phyloP scores from a whole-genome alignment of 73 alveolate genomes.

The Halteria grandinella region DNA sequence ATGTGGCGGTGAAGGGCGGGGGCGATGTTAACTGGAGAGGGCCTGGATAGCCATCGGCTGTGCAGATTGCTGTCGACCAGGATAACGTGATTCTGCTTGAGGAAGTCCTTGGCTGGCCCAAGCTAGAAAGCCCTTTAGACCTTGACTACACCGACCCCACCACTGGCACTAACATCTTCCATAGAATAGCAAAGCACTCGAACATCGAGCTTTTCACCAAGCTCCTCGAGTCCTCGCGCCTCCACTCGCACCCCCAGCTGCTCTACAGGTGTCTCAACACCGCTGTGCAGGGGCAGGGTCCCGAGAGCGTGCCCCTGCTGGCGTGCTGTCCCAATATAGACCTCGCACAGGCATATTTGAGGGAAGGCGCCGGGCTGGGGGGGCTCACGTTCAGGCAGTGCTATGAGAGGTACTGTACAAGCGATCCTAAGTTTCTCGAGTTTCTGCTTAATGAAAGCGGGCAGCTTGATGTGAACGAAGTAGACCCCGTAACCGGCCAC shows the following conservation, averaged over 20 bases:
- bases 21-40: constrained; percentile 49
- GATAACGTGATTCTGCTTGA: background rate
- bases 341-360: constrained; percentile 9
- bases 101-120: constrained; percentile 20
- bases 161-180: constrained; percentile 9
- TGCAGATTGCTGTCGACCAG: constrained; percentile 24
- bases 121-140: constrained; percentile 29
- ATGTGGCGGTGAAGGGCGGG: background rate
- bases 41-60: constrained; percentile 8
- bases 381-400: background rate
- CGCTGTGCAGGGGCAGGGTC: background rate
- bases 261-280: constrained; percentile 2
- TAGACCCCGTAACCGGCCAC: background rate
- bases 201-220: constrained; percentile 6
- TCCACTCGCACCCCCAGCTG: constrained; percentile 23
- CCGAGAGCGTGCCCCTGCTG: constrained; percentile 5
- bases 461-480: constrained; percentile 3
- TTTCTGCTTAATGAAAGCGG: constrained; percentile 27
- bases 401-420: background rate
- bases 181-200: constrained; percentile 7
- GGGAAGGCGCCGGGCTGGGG: constrained; percentile 7
- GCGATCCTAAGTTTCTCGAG: background rate
- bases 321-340: constrained; percentile 24
- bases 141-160: background rate
- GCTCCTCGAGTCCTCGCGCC: background rate